These are phyloP conservation scores for Daedaleopsis sinensis DNA, from an alignment of 768 basidiomycete species.

Conservation along the genomic window DNA sequence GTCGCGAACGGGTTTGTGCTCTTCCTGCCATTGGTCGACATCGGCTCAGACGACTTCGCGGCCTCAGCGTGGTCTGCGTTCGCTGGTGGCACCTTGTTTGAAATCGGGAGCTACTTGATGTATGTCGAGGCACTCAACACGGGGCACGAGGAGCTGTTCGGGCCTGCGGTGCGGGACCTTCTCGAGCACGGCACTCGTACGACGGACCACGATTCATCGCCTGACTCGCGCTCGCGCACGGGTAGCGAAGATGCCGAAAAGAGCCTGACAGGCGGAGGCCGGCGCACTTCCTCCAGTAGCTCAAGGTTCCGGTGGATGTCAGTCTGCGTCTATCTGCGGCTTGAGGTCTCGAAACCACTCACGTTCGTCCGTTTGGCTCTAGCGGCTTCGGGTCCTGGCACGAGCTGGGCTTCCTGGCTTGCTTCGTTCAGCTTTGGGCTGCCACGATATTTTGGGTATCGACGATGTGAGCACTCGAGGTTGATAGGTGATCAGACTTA, in stretches of 20 bases:
- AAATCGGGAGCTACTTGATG: constrained; percentile 53
- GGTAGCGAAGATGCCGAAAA: constrained; percentile 5
- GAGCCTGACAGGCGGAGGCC: constrained; percentile 2
- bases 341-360: neutral
- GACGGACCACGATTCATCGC: constrained; percentile 1
- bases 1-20: constrained; percentile 59
- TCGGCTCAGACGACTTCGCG: constrained; percentile 27
- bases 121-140: constrained; percentile 59
- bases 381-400: constrained; percentile 32
- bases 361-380: neutral
- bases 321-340: constrained; percentile 23
- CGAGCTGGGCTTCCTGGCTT: constrained; percentile 53
- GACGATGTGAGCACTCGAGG: constrained; percentile 22
- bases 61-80: constrained; percentile 52
- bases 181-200: constrained; percentile 8
- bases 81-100: constrained; percentile 63
- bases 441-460: constrained; percentile 66
- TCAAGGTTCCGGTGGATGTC: constrained; percentile 27
- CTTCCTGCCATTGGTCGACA: constrained; percentile 49
- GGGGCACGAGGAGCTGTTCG: constrained; percentile 43
- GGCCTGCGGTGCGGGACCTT: constrained; percentile 33
- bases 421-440: constrained; percentile 52
- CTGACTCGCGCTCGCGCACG: neutral
- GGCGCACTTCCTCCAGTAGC: neutral
- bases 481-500: neutral